Base-by-base conservation (phyloP, 306 rosid species). In the Acacia confusa region DNA sequence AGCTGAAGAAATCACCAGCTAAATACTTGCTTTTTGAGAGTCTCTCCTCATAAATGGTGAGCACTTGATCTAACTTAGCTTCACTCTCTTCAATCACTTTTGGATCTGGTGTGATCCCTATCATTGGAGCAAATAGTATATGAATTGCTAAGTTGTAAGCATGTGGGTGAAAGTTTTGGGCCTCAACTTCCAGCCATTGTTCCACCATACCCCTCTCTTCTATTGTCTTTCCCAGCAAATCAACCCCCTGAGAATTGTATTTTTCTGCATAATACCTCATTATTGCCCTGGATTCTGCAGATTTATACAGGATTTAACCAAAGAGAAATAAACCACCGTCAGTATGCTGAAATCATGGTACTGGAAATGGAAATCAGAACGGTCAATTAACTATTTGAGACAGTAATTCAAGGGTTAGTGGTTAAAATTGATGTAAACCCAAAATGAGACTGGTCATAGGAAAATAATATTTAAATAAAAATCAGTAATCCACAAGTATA, bases 151-250 rank as follows among this genome's bases (percentile, higher is more conserved):
- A 77, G 61, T 84, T 78, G 41, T 74, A 30, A 3, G 82, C 64
- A 20, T 78, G 65, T 22, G 81, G 78, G 10, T 85, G 53, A 30
- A 64, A 89, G 79, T 78, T 84, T 0, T 84, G 81, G 58, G 87
- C 91, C 78, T 87, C 92, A 65, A 85, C 88, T 61, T 89, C 89
- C 4, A 89, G 78, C 92, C 92, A 89, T 74, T 89, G 89, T n/a
- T 87, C 92, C 27, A 89, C 85, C 0, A 81, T 20, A 69, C 88
- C 87, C 32, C 84, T 87, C 48, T 89, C 92, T 85, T 89, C 91
- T 11, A 86, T 60, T 44, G 86, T 87, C 27, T 64, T 73, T 4
- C 90, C 91, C 6, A 87, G 70, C 53, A 89, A 85, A 16, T 89
- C 87, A 27, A 70, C 68, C 17, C 92, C 92, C 47, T 83, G 86